Evolutionary conservation across 2,329 filamentous ascomycete species (phyloP).

Genomic region (Alternaria consortialis): DNA sequence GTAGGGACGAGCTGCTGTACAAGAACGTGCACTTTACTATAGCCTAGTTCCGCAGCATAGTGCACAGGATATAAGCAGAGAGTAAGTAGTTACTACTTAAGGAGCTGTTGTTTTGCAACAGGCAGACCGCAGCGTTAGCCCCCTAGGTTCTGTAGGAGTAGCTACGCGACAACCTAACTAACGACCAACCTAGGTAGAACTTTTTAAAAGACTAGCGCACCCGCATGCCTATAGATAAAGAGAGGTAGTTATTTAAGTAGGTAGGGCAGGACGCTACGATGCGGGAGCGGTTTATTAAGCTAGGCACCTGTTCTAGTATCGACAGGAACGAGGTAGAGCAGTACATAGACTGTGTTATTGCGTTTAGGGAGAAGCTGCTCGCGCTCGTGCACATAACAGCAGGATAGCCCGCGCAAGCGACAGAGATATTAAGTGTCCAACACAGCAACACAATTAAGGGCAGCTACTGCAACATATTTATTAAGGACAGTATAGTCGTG

Average conservation of each 20-base stretch:
- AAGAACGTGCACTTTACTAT: constrained; percentile 9
- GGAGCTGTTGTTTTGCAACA: no score
- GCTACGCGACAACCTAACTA: no score
- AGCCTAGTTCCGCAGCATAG: constrained; percentile 10
- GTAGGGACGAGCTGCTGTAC: constrained; percentile 5
- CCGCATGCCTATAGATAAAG: no score
- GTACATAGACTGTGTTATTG: constrained; percentile 17
- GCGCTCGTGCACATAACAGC: no score
- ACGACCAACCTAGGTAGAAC: no score
- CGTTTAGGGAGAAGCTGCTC: constrained; percentile 24
- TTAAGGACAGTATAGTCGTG: constrained; percentile 31
- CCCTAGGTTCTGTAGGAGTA: no score
- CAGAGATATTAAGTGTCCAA: constrained; percentile 28
- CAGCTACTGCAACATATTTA: constrained; percentile 23
- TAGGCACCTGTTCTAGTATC: neutral
- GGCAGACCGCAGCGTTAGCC: no score
- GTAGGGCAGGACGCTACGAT: no score
- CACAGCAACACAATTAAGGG: constrained; percentile 26
- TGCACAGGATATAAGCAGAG: constrained; percentile 1
- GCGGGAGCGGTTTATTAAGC: constrained; percentile 13
- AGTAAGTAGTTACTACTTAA: neutral
- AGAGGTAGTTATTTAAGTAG: no score
- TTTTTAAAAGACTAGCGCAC: no score
- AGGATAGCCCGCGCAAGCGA: constrained; percentile 9
- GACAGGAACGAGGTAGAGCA: constrained; percentile 12